phyloP scores from a whole-genome alignment of 371 early-diverging fungal species.

The Mucor circinelloides region DNA sequence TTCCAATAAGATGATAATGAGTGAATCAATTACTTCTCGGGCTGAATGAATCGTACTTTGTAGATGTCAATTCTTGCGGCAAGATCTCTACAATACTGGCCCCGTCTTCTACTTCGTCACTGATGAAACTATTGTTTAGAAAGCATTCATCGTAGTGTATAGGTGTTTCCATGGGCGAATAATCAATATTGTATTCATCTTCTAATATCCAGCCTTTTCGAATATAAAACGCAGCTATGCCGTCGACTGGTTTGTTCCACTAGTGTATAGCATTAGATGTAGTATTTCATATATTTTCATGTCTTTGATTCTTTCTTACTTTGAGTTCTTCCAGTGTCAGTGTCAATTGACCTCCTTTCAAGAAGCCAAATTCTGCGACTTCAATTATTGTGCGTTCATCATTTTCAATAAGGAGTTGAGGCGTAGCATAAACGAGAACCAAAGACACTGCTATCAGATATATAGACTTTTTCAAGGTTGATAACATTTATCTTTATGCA shows the following conservation, averaged over 20 bases:
- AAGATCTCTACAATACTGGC: constrained; percentile 24
- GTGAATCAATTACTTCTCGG: not conserved
- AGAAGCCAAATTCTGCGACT: constrained; percentile 56
- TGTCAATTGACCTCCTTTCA: constrained; percentile 47
- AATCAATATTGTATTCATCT: constrained; percentile 7
- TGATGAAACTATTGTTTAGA: constrained; percentile 31
- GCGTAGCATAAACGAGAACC: constrained; percentile 4
- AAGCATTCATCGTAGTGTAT: constrained; percentile 20
- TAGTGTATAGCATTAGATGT: not conserved
- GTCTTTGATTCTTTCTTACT: constrained; percentile 22
- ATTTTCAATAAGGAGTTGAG: constrained; percentile 41
- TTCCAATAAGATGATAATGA: not conserved
- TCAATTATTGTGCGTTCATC: constrained; percentile 45
- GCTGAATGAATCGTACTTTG: not conserved
- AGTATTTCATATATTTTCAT: too few species aligned
- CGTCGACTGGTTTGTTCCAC: constrained; percentile 19
- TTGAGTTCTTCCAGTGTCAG: constrained; percentile 41
- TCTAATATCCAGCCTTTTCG: constrained; percentile 26
- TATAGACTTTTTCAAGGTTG: not conserved
- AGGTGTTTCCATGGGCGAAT: not conserved
- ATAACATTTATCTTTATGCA: not conserved
- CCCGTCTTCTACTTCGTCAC: constrained; percentile 38
- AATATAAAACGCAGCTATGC: constrained; percentile 40
- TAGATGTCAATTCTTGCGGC: not conserved
- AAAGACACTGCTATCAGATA: not conserved